A percentile compares a stretch with the other conserved stretches of the same genome.
These are phyloP conservation scores for Onygenales sp. DNA, from an alignment of 2,329 filamentous ascomycete species.

Conservation along the genomic window DNA sequence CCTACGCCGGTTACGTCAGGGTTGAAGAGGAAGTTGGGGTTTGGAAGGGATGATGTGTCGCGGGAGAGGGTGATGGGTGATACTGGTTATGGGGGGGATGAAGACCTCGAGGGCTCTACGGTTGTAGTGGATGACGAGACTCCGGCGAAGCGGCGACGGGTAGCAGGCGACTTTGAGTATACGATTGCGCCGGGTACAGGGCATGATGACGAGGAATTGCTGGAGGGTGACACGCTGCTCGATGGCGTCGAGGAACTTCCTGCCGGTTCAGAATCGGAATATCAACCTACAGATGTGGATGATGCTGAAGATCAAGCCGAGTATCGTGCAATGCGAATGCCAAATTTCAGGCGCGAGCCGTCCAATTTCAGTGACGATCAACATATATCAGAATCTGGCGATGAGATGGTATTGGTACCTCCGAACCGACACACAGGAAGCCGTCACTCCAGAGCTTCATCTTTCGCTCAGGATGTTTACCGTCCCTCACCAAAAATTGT, in stretches of 20 bases:
- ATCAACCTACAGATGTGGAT: background rate
- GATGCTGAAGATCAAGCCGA: background rate
- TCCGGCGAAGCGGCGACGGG: conserved; percentile 3
- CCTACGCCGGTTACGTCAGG: background rate
- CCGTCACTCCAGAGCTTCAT: background rate
- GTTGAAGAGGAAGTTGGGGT: conserved; percentile 1
- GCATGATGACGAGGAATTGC: background rate
- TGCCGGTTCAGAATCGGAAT: background rate
- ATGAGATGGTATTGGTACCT: background rate
- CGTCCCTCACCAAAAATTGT: conserved; percentile 7
- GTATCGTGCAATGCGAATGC: background rate
- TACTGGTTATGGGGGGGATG: background rate
- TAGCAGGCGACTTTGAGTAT: background rate
- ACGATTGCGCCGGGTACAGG: background rate
- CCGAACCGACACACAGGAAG: background rate
- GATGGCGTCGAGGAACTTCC: background rate
- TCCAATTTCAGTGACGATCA: background rate
- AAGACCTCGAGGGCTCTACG: conserved; percentile 4
- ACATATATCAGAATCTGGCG: background rate
- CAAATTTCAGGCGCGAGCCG: background rate
- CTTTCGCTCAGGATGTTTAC: background rate
- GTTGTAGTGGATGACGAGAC: background rate
- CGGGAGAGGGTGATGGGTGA: background rate
- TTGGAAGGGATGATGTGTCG: background rate
- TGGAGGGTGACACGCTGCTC: background rate